A percentile compares a stretch with the other conserved stretches of the same genome.
These are phyloP conservation scores for Rhizophora mangle DNA, from an alignment of 345 rosid species.

Conservation along the genomic window DNA sequence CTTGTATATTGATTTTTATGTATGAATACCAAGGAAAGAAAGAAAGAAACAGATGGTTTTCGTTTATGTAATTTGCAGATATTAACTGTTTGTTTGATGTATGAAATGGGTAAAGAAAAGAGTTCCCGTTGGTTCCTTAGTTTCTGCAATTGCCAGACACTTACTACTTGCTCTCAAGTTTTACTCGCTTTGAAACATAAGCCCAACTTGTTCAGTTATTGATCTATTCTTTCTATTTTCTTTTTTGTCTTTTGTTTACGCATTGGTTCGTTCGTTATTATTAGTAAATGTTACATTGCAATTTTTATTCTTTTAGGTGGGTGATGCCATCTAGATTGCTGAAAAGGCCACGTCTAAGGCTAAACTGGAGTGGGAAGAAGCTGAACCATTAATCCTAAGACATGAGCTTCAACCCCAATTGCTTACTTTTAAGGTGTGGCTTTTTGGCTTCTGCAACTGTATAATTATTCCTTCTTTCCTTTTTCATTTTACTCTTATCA, in stretches of 20 bases:
- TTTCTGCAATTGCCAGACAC: constrained; percentile 57
- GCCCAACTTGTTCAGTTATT: constrained; percentile 67
- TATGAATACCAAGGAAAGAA: no score
- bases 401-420: constrained; percentile 58
- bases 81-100: constrained; percentile 58
- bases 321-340: constrained; percentile 80
- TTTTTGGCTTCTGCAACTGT: constrained; percentile 91
- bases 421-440: constrained; percentile 61
- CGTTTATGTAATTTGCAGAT: constrained; percentile 38
- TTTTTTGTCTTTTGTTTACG: background rate
- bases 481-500: background rate
- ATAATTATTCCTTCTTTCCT: constrained; percentile 23
- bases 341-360: constrained; percentile 64
- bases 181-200: constrained; percentile 60
- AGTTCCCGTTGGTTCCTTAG: constrained; percentile 68
- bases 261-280: constrained; percentile 14
- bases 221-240: background rate
- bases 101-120: constrained; percentile 69
- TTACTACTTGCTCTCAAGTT: constrained; percentile 59
- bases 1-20: background rate
- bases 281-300: constrained; percentile 15
- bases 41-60: no score
- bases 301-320: constrained; percentile 48
- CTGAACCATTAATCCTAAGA: constrained; percentile 45
- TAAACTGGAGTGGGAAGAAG: constrained; percentile 65